Base-by-base conservation (phyloP, 2,329 filamentous ascomycete genomes). In the Fonsecaea nubica region DNA sequence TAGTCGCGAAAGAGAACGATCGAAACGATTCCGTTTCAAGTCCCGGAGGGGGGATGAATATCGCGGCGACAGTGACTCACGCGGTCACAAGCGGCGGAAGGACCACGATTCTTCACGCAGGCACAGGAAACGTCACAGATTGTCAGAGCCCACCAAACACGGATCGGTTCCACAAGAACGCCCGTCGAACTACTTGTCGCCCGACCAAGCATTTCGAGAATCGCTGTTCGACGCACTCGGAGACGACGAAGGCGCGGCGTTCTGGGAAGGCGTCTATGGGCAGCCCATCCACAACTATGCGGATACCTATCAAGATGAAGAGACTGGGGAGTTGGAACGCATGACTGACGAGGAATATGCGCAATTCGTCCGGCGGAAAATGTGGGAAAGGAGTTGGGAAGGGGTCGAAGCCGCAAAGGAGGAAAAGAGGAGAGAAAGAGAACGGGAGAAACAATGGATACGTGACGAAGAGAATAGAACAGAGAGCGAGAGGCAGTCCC, bases 281-380 rank as follows among this genome's bases (percentile, higher is more conserved):
- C 94, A 98, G 77, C 94, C 95, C 0, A 90, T 98, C 58, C 93
- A 97, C 78, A 86, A 88, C 6, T 97, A 96, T 76, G 76, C 86
- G 0, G 83, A 85, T 32, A 82, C 84, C 0, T 78, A 80, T 1
- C 72, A 78, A 70, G 74, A 82, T 75, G 85, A 85, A 74, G 60
- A 80, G 70, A 58, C 80, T 72, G 86, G 86, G 15, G 82, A 84
- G 65, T 82, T 97, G 12, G 92, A 97, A 78, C 85, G 84, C 69
- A 98, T 98, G 94, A 89, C 84, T 8, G 95, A 98, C 72, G 93
- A 98, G 33, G 91, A 97, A 77, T 99, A 98, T 76, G 91, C 92
- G 0, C 83, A 88, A 1, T 90, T 93, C 77, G 94, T 99, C 45
- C 88, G 94, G 18, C 85, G 86, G 60, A 89, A 89, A 79, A 98